Percentiles rank a stretch among this genome's conserved stretches.
Conservation (phyloP, 176 grass and related monocot genomes). For the Triticum turgidum region DNA sequence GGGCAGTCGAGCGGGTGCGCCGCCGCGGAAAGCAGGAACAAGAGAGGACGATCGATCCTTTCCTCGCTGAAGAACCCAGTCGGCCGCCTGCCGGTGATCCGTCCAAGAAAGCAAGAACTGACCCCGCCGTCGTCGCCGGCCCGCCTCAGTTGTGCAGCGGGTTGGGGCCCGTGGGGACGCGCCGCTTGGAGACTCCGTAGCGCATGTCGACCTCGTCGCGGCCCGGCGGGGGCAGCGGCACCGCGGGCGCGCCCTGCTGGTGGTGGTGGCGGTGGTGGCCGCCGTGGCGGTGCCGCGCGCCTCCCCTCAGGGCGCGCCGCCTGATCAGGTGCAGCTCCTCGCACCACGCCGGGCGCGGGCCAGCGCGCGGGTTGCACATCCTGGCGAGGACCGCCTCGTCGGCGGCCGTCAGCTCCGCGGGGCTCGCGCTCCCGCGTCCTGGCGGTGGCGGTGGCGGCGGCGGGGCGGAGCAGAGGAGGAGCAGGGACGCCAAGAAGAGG, state of each 20-base stretch:
- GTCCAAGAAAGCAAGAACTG: slow-evolving; percentile 51
- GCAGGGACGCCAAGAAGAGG: slow-evolving; percentile 48
- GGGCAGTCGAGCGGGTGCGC: slow-evolving; percentile 2
- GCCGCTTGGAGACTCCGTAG: slow-evolving; percentile 75
- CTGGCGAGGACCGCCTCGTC: slow-evolving; percentile 34
- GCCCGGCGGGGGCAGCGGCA: slow-evolving; percentile 38
- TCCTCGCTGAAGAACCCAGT: not conserved
- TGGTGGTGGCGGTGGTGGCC: not conserved
- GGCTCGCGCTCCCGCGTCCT: not conserved
- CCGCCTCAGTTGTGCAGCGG: slow-evolving; percentile 80
- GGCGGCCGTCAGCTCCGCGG: not conserved
- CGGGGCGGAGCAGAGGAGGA: slow-evolving; percentile 37
- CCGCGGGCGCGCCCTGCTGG: not conserved
- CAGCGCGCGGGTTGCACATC: slow-evolving; percentile 30
- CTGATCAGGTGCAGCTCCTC: slow-evolving; percentile 30
- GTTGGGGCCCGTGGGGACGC: slow-evolving; percentile 81
- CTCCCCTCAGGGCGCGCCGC: not conserved
- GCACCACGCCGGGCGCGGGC: slow-evolving; percentile 41
- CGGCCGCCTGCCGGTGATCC: not conserved
- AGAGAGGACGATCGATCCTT: slow-evolving; percentile 54
- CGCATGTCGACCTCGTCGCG: slow-evolving; percentile 63
- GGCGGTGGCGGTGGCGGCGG: not conserved
- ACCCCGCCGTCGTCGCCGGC: not conserved
- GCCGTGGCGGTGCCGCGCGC: not conserved
- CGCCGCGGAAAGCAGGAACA: slow-evolving; percentile 75